Conservation (phyloP, 2,329 filamentous ascomycete genomes). For the Knufia petricola region DNA sequence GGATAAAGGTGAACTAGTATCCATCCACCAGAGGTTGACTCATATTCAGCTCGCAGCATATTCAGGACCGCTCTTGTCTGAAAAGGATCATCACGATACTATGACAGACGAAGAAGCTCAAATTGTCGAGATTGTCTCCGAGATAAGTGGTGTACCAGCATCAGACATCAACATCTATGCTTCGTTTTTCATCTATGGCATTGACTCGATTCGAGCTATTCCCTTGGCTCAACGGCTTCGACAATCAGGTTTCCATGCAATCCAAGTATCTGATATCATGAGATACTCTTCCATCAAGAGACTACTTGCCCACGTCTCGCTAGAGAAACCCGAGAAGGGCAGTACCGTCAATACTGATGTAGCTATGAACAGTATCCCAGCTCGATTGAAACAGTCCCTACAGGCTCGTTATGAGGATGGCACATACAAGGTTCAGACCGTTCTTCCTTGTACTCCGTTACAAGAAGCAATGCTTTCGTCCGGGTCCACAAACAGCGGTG, state of each 20-base stretch:
- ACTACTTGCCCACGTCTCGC: slow-evolving; percentile 34
- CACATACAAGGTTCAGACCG: slow-evolving; percentile 35
- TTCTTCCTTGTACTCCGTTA: slow-evolving; percentile 75
- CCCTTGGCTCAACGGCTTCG: slow-evolving; percentile 52
- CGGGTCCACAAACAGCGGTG: slow-evolving; percentile 32
- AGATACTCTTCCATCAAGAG: slow-evolving; percentile 56
- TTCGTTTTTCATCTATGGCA: slow-evolving; percentile 66
- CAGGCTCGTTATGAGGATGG: not conserved
- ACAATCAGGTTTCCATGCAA: slow-evolving; percentile 33
- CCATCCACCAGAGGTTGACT: slow-evolving; percentile 40
- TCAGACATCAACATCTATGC: slow-evolving; percentile 51
- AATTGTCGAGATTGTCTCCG: slow-evolving; percentile 48
- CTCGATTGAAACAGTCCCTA: not conserved
- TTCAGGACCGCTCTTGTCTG: slow-evolving; percentile 23
- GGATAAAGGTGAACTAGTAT: slow-evolving; percentile 48
- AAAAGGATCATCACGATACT: slow-evolving; percentile 27
- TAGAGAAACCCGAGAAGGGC: not conserved
- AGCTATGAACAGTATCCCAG: not conserved
- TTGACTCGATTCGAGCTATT: slow-evolving; percentile 80
- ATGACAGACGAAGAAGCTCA: slow-evolving; percentile 46
- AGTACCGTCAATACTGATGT: not conserved
- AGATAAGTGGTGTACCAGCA: slow-evolving; percentile 38
- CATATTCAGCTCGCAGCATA: slow-evolving; percentile 37
- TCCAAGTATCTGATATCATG: slow-evolving; percentile 62
- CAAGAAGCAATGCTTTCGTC: slow-evolving; percentile 77